These are phyloP conservation scores for Penicillium sp. DNA, from an alignment of 2,329 filamentous ascomycete genomes.

Conservation along the genomic window DNA sequence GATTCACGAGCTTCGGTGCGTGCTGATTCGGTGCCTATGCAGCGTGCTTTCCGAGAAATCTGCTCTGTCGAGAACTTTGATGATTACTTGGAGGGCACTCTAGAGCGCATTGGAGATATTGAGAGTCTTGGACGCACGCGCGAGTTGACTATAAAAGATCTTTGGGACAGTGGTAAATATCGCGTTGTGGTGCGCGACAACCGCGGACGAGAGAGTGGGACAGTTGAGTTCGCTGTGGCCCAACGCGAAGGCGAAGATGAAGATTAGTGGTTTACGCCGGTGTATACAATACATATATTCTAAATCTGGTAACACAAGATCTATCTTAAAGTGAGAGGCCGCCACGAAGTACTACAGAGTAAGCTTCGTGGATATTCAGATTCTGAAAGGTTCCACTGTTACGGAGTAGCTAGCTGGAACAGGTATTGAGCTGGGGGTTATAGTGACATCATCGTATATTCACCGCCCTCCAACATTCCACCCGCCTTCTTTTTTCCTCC, in stretches of 20 bases:
- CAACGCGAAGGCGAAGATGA: conserved; percentile 36
- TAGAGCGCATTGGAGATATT: conserved; percentile 84
- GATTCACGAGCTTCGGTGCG: conserved; percentile 81
- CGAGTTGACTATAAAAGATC: conserved; percentile 90
- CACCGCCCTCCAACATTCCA: conserved; percentile 23
- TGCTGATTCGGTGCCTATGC: conserved; percentile 94
- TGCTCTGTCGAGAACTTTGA: conserved; percentile 74
- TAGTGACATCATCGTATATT: conserved; percentile 38
- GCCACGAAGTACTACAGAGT: too few species aligned
- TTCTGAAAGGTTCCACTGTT: conserved; percentile 4
- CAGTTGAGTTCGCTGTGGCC: conserved; percentile 47
- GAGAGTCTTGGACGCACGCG: conserved; percentile 91
- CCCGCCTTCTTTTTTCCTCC: conserved; percentile 1
- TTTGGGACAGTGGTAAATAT: conserved; percentile 81
- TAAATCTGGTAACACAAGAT: too few species aligned
- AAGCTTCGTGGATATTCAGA: background rate
- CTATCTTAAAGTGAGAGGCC: too few species aligned
- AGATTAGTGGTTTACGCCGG: conserved; percentile 21
- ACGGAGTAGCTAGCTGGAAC: conserved; percentile 1
- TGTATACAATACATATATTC: too few species aligned
- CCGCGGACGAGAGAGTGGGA: conserved; percentile 47
- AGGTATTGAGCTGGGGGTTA: background rate
- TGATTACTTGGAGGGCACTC: conserved; percentile 73
- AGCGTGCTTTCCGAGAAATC: conserved; percentile 82
- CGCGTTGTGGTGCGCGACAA: conserved; percentile 53